A percentile compares a stretch with the other conserved stretches of the same genome.
Conservation (phyloP, 331 rosid genomes). For the Pyracantha coccinea region DNA sequence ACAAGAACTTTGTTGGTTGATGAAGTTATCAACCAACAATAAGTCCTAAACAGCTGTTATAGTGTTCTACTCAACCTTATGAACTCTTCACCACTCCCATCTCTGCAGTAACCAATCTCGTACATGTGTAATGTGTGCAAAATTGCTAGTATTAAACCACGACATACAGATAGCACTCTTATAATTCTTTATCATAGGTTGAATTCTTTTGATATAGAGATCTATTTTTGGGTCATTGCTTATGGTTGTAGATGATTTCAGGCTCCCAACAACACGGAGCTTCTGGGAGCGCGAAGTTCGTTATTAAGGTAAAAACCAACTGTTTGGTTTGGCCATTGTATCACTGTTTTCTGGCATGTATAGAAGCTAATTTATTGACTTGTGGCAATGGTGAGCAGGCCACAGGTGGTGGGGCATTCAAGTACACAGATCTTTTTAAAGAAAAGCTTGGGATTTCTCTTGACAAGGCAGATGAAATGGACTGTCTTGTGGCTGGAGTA, state of each 20-base stretch:
- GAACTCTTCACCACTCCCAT: background rate
- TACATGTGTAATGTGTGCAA: background rate
- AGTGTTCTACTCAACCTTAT: background rate
- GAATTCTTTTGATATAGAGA: no score
- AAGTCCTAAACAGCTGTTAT: background rate
- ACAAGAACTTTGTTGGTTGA: background rate
- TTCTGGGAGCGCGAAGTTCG: conserved; percentile 32
- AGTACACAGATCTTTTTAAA: conserved; percentile 37
- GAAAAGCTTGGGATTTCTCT: conserved; percentile 43
- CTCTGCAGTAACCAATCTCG: background rate
- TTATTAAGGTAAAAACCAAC: conserved; percentile 48
- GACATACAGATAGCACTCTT: background rate
- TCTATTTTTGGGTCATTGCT: conserved; percentile 20
- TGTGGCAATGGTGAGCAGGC: conserved; percentile 43
- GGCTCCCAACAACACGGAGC: conserved; percentile 45
- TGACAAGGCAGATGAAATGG: conserved; percentile 54
- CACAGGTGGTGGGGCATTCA: conserved; percentile 55
- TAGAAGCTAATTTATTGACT: conserved; percentile 10
- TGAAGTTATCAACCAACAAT: background rate
- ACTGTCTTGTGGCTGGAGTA: conserved; percentile 48
- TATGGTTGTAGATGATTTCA: conserved; percentile 33
- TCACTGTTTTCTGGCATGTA: conserved; percentile 10
- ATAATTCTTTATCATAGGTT: background rate
- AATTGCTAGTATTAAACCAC: background rate
- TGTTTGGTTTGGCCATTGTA: background rate